Percentiles rank a stretch among this genome's conserved stretches.
Evolutionary conservation across 257 asterid genomes (phyloP).

Genomic region (Rauvolfia tetraphylla): DNA sequence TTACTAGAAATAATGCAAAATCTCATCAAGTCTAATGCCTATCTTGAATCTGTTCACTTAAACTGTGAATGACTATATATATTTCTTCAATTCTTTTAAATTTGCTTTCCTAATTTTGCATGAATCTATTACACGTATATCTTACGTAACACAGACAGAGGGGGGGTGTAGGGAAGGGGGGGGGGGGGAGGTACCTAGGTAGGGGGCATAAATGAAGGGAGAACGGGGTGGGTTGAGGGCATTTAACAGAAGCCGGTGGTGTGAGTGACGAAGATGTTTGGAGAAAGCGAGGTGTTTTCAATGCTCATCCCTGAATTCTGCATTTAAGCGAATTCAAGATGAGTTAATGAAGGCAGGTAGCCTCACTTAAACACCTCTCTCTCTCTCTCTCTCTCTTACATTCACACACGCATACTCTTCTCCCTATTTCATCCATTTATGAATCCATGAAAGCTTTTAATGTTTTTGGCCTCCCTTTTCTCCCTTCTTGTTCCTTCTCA

Average conservation of each 20-base stretch:
- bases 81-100: background rate
- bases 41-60: too few relatives aligned
- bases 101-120: slow-evolving; percentile 8
- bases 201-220: slow-evolving; percentile 25
- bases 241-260: slow-evolving; percentile 28
- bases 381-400: background rate
- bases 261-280: slow-evolving; percentile 30
- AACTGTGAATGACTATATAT: background rate
- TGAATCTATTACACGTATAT: slow-evolving; percentile 5
- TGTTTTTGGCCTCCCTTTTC: slow-evolving; percentile 7
- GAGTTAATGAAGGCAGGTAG: slow-evolving; percentile 44
- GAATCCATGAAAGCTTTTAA: slow-evolving; percentile 11
- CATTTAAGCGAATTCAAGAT: slow-evolving; percentile 34
- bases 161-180: background rate
- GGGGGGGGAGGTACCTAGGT: background rate
- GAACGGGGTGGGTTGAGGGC: slow-evolving; percentile 34
- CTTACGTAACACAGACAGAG: background rate
- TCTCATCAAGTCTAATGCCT: too few relatives aligned
- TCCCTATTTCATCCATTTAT: background rate
- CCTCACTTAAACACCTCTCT: slow-evolving; percentile 11
- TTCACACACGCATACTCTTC: background rate
- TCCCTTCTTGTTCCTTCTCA: background rate
- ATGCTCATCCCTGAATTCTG: slow-evolving; percentile 40
- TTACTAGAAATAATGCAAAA: too few relatives aligned
- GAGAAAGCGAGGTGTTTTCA: slow-evolving; percentile 38